Evolutionary conservation across 225 moss, liverwort and hornwort species (phyloP), one percentile per base, ranked within the genome.

Genomic region (Ulota crispa): DNA sequence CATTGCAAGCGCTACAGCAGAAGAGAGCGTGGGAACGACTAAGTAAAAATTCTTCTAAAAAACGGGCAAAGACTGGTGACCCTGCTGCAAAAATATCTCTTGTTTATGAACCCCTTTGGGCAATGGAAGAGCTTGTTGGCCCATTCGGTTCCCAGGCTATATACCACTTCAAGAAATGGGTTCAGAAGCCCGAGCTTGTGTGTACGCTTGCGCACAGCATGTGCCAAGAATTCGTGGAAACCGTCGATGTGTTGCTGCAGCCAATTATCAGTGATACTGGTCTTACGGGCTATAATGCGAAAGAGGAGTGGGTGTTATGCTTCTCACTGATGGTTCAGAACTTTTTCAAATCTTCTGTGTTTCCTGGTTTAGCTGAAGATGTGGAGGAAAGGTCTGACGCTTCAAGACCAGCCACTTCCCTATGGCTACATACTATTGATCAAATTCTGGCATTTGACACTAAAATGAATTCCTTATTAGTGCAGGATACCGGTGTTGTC

Each of bases 261-360:
- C 93, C 94, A 74, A 82, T 99, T 53, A 85, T 96, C 59, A 94
- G 87, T 72, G 92, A 90, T 72, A 92, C 99, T 37, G 91, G 89
- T 47, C 91, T 99, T 54, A 78, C 85, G 63, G 94, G 94, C 54
- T 96, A 94, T 64, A 95, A 89, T 89, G 96, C 92, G 32, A 86
- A 92, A 85, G 96, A 99, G 87, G 96, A 99, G 80, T 99, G 99
- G 99, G 83, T 99, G 31, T 85, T 88, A 56, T 92, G 92, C 75
- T 87, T 96, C 47, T 92, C 93, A 57, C 77, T 79, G 55, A 86
- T 96, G 93, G 94, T 92, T 70, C 87, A 89, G 66, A 87, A 86
- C n/a, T 93, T 91, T 70, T 92, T 96, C 47, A 93, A 87, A 72
- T 88, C 89, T 54, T 88, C 92, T 78, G 90, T 96, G 52, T 86